Percentiles rank a stretch among this genome's conserved stretches.
These are phyloP conservation scores for Cornus kousa DNA, from an alignment of 148 eudicot species.

Conservation along the genomic window DNA sequence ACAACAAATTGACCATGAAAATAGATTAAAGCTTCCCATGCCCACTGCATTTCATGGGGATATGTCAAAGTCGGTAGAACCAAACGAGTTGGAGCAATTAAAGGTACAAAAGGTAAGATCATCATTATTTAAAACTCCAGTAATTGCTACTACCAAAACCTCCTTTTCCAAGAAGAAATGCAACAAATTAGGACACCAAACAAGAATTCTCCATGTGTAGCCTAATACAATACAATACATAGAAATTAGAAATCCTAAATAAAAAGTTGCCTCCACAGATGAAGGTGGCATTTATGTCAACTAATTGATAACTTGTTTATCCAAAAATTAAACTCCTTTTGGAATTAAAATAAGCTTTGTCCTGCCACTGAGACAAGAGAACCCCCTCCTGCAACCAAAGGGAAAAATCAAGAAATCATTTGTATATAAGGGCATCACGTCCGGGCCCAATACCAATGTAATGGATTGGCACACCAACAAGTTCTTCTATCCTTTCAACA, in stretches of 20 bases:
- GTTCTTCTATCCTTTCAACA: conserved; percentile 86
- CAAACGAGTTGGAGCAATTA: background rate
- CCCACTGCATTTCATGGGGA: background rate
- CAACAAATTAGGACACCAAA: background rate
- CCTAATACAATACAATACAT: background rate
- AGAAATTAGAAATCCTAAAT: background rate
- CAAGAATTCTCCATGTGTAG: background rate
- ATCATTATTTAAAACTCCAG: background rate
- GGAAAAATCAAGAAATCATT: conserved; percentile 25
- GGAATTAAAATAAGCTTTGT: background rate
- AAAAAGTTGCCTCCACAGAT: background rate
- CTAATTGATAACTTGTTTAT: background rate
- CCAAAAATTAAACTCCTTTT: conserved; percentile 9
- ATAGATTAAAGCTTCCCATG: background rate
- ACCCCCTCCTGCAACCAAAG: background rate
- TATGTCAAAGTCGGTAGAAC: background rate
- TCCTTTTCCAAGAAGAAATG: background rate
- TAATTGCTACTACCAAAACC: background rate
- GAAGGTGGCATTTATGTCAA: background rate
- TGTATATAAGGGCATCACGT: conserved; percentile 91
- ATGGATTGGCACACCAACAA: conserved; percentile 77
- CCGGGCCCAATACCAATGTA: conserved; percentile 94
- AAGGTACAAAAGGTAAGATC: background rate
- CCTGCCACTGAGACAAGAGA: background rate
- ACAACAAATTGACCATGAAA: background rate